A percentile compares a stretch with the other conserved stretches of the same genome.
Conservation (phyloP, 805 yeast genomes). For the Spathaspora gorwiae region DNA sequence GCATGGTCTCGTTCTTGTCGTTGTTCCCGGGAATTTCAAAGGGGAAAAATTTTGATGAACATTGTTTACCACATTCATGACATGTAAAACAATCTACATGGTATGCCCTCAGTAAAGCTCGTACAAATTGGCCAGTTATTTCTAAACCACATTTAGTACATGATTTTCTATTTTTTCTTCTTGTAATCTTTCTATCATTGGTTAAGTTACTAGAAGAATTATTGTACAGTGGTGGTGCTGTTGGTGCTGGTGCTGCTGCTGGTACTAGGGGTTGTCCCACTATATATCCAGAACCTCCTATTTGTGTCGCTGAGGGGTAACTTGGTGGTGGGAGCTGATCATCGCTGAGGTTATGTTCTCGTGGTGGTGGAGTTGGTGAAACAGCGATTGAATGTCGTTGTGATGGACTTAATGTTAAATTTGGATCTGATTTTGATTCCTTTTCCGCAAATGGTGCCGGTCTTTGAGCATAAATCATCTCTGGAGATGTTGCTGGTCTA, state of each 20-base stretch:
- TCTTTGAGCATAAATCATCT: neutral
- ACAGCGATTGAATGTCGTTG: slow-evolving; percentile 28
- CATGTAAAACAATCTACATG: slow-evolving; percentile 89
- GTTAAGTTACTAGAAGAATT: neutral
- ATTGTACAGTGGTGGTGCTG: neutral
- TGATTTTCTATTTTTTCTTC: slow-evolving; percentile 16
- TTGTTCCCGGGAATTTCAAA: slow-evolving; percentile 42
- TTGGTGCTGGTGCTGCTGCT: neutral
- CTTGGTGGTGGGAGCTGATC: neutral
- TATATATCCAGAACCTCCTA: too few species aligned
- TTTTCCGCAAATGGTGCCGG: too few species aligned
- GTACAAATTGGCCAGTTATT: slow-evolving; percentile 66
- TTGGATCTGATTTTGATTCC: neutral
- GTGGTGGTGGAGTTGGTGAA: slow-evolving; percentile 13
- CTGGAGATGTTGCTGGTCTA: neutral
- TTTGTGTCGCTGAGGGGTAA: neutral
- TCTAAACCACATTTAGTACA: slow-evolving; percentile 35
- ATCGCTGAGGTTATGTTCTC: neutral
- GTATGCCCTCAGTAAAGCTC: slow-evolving; percentile 74
- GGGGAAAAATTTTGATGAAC: slow-evolving; percentile 88
- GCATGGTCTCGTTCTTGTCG: slow-evolving; percentile 39
- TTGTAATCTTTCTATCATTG: neutral
- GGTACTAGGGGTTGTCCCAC: neutral
- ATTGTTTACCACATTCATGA: slow-evolving; percentile 73
- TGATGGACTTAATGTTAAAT: slow-evolving; percentile 1